A percentile compares a stretch with the other conserved stretches of the same genome.
phyloP scores from a whole-genome alignment of 208 protist genomes.

The Leishmania tarentolae region DNA sequence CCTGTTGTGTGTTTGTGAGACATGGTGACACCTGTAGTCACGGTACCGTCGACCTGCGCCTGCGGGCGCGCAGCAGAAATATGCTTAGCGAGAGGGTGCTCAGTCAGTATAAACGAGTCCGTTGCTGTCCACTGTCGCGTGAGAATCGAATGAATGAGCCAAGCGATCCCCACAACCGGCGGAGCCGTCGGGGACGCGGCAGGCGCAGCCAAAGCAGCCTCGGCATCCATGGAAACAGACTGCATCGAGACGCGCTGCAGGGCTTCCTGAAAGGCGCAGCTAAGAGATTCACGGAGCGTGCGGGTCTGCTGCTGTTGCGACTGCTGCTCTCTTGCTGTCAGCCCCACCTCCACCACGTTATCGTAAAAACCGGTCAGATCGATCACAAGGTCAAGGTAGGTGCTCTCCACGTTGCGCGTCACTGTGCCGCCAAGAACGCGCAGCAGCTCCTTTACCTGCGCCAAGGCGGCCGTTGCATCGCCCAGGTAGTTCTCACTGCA shows the following conservation, averaged over 20 bases:
- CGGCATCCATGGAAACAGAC: not conserved
- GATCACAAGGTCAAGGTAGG: constrained; percentile 51
- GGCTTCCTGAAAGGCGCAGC: constrained; percentile 41
- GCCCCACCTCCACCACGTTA: constrained; percentile 14
- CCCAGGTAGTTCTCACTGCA: constrained; percentile 9
- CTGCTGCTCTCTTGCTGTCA: constrained; percentile 1
- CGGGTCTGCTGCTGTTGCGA: constrained; percentile 13
- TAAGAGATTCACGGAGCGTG: constrained; percentile 35
- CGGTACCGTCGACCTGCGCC: not conserved
- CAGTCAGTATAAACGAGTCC: constrained; percentile 30
- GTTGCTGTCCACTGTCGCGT: constrained; percentile 34
- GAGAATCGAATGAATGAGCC: constrained; percentile 69
- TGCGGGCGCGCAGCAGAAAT: constrained; percentile 1
- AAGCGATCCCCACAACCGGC: constrained; percentile 54
- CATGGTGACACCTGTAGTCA: not conserved
- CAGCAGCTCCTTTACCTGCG: constrained; percentile 59
- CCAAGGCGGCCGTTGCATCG: constrained; percentile 34
- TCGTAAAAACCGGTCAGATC: constrained; percentile 52
- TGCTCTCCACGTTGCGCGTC: constrained; percentile 41
- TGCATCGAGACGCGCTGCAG: constrained; percentile 31
- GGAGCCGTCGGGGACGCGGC: not conserved
- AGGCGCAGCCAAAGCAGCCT: not conserved
- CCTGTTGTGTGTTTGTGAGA: not conserved
- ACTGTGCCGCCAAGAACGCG: constrained; percentile 69
- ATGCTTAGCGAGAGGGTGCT: constrained; percentile 19